Conservation (phyloP, 2,329 filamentous ascomycete genomes). For the Cladosporium sp. region DNA sequence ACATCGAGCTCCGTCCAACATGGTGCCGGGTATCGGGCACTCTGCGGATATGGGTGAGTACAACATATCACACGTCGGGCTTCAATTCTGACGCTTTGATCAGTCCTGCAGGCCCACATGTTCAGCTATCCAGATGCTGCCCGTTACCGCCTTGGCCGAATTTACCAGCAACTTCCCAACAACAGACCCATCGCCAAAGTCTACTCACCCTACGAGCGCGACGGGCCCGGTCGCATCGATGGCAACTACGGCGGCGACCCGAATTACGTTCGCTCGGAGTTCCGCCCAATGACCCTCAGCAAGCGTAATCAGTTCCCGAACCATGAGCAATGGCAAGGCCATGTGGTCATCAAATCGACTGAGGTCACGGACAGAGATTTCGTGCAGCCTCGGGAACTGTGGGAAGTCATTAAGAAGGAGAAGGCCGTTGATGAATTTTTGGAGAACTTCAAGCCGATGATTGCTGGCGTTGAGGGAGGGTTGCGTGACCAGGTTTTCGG, state of each 20-base stretch:
- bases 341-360: slow-evolving; percentile 25
- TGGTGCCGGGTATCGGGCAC: slow-evolving; percentile 61
- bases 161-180: slow-evolving; percentile 42
- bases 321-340: slow-evolving; percentile 24
- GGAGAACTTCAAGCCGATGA: slow-evolving; percentile 17
- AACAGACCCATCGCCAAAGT: slow-evolving; percentile 18
- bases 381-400: slow-evolving; percentile 47
- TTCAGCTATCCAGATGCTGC: slow-evolving; percentile 46
- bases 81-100: too few species aligned
- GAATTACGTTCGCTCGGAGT: slow-evolving; percentile 39
- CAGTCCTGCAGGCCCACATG: slow-evolving; percentile 57
- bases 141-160: slow-evolving; percentile 45
- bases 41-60: slow-evolving; percentile 47
- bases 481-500: too few species aligned
- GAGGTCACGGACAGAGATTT: slow-evolving; percentile 48
- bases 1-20: slow-evolving; percentile 62
- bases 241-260: slow-evolving; percentile 46
- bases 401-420: slow-evolving; percentile 34
- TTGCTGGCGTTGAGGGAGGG: too few species aligned
- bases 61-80: too few species aligned
- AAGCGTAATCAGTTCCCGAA: slow-evolving; percentile 7
- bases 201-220: slow-evolving; percentile 34
- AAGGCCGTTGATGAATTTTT: slow-evolving; percentile 29
- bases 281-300: slow-evolving; percentile 23
- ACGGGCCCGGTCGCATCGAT: slow-evolving; percentile 34